Conservation (phyloP, 2,329 filamentous ascomycete genomes). For the Fusarium sp. region DNA sequence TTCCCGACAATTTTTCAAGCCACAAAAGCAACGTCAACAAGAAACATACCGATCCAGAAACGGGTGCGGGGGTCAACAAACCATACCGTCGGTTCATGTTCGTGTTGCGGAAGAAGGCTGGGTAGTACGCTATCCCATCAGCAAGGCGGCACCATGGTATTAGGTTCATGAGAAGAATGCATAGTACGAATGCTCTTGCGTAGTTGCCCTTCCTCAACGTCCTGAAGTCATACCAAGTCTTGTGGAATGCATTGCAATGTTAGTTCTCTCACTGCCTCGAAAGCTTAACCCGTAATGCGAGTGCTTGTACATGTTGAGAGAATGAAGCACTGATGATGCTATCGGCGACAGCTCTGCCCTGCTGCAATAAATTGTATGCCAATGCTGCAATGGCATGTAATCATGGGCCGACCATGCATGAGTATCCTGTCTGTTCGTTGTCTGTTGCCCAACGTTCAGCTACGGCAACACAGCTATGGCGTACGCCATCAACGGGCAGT, state of each 20-base stretch:
- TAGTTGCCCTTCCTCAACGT: constrained; percentile 5
- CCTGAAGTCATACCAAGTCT: constrained; percentile 7
- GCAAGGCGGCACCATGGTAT: background rate
- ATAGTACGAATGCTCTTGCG: constrained; percentile 33
- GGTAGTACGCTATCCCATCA: constrained; percentile 1
- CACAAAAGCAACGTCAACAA: constrained; percentile 27
- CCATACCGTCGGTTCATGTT: constrained; percentile 20
- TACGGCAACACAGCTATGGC: constrained; percentile 30
- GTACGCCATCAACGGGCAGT: constrained; percentile 27
- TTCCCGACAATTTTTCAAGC: constrained; percentile 20
- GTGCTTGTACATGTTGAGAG: background rate
- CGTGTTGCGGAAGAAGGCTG: constrained; percentile 17
- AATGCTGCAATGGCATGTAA: background rate
- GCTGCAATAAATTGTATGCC: background rate
- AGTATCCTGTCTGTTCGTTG: constrained; percentile 12
- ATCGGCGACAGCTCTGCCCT: background rate
- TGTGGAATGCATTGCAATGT: constrained; percentile 8
- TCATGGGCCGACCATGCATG: constrained; percentile 14
- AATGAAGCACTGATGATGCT: background rate
- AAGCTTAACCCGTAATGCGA: background rate
- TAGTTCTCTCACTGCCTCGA: background rate
- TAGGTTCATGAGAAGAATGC: constrained; percentile 18
- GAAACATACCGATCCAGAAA: constrained; percentile 29
- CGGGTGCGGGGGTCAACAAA: constrained; percentile 10
- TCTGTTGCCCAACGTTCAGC: constrained; percentile 20